phyloP scores from a whole-genome alignment of 2,329 filamentous ascomycete species.

The Alternaria novae-zelandiae region DNA sequence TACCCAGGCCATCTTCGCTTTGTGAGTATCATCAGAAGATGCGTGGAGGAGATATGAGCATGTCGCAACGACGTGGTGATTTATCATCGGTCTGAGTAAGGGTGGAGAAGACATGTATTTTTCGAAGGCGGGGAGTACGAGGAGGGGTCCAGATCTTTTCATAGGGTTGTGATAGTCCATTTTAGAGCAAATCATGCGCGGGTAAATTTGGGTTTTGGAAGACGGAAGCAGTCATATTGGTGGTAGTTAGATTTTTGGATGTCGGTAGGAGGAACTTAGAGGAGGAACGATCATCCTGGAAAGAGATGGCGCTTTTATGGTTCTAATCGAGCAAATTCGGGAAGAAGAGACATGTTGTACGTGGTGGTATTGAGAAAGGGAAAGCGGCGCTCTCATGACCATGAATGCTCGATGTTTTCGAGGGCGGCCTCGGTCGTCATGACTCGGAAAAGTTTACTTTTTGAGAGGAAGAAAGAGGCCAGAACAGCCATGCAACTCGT shows the following conservation, averaged over 20 bases:
- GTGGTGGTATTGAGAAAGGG: background rate
- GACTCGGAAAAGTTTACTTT: too few species aligned
- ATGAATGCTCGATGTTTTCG: background rate
- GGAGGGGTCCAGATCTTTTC: fast-evolving
- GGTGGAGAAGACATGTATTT: background rate
- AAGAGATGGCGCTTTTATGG: too few species aligned
- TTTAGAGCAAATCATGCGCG: too few species aligned
- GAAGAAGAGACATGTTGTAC: background rate
- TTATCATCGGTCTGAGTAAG: background rate
- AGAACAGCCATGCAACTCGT: too few species aligned
- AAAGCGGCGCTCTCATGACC: background rate
- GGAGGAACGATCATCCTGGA: too few species aligned
- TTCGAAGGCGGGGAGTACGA: background rate
- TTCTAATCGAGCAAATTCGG: background rate
- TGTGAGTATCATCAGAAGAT: background rate
- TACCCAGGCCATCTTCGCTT: too few species aligned
- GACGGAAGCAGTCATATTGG: too few species aligned
- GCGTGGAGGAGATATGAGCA: background rate
- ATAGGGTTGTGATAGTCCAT: too few species aligned
- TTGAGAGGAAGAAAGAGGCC: too few species aligned
- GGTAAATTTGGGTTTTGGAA: too few species aligned
- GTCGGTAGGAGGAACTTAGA: too few species aligned
- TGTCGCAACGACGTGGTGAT: background rate
- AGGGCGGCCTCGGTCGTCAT: background rate
- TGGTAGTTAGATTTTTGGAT: too few species aligned